phyloP scores from a whole-genome alignment of 208 protist genomes.

The Novymonas esmeraldas region DNA sequence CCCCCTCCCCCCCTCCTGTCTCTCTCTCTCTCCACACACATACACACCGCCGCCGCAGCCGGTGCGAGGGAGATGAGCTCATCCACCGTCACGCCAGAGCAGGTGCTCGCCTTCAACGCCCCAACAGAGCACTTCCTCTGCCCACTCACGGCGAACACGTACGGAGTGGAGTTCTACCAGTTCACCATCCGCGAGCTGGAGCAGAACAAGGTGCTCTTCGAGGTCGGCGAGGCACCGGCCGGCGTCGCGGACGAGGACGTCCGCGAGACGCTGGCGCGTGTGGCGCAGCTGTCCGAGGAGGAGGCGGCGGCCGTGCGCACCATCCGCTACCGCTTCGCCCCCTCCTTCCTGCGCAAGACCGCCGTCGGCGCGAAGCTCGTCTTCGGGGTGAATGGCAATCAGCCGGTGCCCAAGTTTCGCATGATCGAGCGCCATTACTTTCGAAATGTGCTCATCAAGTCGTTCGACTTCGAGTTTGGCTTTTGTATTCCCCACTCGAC shows the following conservation, averaged over 20 bases:
- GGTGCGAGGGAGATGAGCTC: constrained; percentile 15
- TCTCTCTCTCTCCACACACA: neutral
- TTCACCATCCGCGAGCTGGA: constrained; percentile 95
- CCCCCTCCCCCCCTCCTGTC: neutral
- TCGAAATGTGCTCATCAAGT: constrained; percentile 92
- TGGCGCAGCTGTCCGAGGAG: constrained; percentile 49
- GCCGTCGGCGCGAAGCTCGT: constrained; percentile 90
- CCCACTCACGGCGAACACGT: constrained; percentile 90
- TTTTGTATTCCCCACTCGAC: constrained; percentile 97
- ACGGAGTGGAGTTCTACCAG: constrained; percentile 94
- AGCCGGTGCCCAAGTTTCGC: constrained; percentile 90
- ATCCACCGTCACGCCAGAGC: constrained; percentile 59
- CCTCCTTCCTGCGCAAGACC: constrained; percentile 71
- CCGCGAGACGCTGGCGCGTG: constrained; percentile 16
- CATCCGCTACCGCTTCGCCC: constrained; percentile 92
- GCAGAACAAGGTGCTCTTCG: constrained; percentile 80
- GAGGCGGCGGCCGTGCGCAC: constrained; percentile 57
- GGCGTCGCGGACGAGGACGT: constrained; percentile 33
- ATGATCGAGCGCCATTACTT: constrained; percentile 98
- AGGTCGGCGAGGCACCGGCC: constrained; percentile 63
- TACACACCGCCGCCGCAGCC: neutral
- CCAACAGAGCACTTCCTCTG: constrained; percentile 92
- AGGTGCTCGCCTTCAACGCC: constrained; percentile 63
- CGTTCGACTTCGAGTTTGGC: constrained; percentile 96
- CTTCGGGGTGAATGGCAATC: constrained; percentile 90